Conservation (phyloP, 2,329 filamentous ascomycete genomes). For the Trichoderma cornu-damae region DNA sequence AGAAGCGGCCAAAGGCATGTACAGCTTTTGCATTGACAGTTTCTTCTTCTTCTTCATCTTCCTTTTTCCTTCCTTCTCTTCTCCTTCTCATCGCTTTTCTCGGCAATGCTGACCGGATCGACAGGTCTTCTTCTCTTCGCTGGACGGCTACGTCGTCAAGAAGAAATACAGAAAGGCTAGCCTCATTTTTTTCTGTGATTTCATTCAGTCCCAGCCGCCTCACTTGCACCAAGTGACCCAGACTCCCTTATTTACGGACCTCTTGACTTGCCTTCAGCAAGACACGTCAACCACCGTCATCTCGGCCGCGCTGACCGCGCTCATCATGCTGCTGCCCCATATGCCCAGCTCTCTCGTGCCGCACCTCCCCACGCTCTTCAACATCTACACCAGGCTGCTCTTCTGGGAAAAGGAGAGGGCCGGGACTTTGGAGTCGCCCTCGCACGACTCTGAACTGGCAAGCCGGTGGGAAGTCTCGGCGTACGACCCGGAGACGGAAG, state of each 20-base stretch:
- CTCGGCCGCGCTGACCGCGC: constrained; percentile 66
- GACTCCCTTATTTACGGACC: constrained; percentile 64
- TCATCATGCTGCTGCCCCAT: constrained; percentile 79
- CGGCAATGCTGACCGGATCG: background rate
- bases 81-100: background rate
- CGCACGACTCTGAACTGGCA: constrained; percentile 36
- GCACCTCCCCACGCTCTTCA: constrained; percentile 68
- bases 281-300: constrained; percentile 74
- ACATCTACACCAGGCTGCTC: constrained; percentile 72
- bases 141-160: constrained; percentile 62
- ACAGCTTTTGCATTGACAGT: too few relatives aligned
- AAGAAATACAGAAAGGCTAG: constrained; percentile 59
- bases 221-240: constrained; percentile 69
- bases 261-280: constrained; percentile 68
- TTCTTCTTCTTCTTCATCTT: background rate
- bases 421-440: constrained; percentile 34
- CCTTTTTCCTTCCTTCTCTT: too few relatives aligned
- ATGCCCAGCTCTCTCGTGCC: constrained; percentile 67
- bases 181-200: constrained; percentile 64
- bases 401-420: constrained; percentile 65
- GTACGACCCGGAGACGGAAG: constrained; percentile 58
- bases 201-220: constrained; percentile 70
- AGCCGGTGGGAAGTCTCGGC: constrained; percentile 58
- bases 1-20: constrained; percentile 57
- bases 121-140: constrained; percentile 59